Percentiles rank a stretch among this genome's conserved stretches.
These are phyloP conservation scores for Antrodiella citrinella DNA, from an alignment of 768 basidiomycete species.

Conservation along the genomic window DNA sequence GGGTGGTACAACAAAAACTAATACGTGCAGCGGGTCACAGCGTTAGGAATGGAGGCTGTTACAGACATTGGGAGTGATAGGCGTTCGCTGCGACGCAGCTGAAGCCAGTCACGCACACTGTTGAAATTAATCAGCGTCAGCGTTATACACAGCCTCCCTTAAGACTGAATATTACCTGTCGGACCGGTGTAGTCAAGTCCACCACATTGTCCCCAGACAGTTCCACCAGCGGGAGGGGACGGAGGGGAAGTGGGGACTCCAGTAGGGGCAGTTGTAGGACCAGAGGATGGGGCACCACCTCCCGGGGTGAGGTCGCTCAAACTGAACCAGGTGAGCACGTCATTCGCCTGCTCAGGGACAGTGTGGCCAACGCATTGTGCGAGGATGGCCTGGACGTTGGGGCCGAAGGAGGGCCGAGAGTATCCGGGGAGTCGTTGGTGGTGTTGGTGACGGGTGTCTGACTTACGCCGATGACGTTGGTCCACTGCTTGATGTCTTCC, in stretches of 20 bases:
- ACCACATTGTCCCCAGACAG: background rate
- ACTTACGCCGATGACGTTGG: conserved; percentile 41
- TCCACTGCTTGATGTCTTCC: conserved; percentile 50
- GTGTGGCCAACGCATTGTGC: conserved; percentile 42
- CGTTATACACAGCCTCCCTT: background rate
- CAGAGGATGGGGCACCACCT: background rate
- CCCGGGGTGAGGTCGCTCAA: background rate
- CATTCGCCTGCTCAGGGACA: conserved; percentile 24
- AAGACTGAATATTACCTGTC: background rate
- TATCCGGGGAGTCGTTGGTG: conserved; percentile 35
- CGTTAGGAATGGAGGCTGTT: too few relatives aligned
- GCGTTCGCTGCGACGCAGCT: background rate
- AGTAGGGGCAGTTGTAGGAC: background rate
- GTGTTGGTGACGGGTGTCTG: conserved; percentile 29
- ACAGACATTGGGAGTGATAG: background rate
- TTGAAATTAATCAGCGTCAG: background rate
- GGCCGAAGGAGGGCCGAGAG: conserved; percentile 40
- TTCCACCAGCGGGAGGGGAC: background rate
- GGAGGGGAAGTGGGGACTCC: background rate
- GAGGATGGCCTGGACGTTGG: conserved; percentile 40
- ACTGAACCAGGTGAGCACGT: background rate
- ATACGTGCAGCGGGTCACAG: too few relatives aligned
- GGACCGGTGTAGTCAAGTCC: background rate
- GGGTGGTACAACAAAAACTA: too few relatives aligned
- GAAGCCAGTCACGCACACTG: background rate